Evolutionary conservation across 768 basidiomycete genomes (phyloP).

Genomic region (Pleurotus eryngii): DNA sequence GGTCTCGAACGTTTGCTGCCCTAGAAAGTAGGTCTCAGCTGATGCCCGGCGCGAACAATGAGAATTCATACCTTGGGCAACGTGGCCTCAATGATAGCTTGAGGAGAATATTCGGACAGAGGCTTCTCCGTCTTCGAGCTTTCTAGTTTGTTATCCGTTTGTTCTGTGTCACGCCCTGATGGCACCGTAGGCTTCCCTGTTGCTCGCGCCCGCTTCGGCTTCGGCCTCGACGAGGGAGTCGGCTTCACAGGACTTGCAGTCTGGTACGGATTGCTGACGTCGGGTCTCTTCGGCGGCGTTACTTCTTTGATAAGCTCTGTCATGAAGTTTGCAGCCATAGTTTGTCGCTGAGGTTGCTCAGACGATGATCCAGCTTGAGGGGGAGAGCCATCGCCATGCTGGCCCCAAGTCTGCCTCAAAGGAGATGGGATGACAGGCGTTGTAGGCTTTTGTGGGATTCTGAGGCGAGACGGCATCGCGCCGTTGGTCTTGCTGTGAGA

Average conservation of each 20-base stretch:
- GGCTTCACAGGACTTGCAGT: slow-evolving; percentile 60
- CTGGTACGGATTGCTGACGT: slow-evolving; percentile 78
- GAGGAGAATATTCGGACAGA: slow-evolving; percentile 41
- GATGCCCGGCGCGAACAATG: not conserved
- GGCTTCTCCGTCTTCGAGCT: slow-evolving; percentile 23
- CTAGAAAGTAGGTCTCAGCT: slow-evolving; percentile 31
- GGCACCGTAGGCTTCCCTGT: slow-evolving; percentile 36
- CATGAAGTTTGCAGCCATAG: slow-evolving; percentile 68
- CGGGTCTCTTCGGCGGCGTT: slow-evolving; percentile 60
- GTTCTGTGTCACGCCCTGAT: slow-evolving; percentile 19
- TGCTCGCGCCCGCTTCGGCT: slow-evolving; percentile 38
- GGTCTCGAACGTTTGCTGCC: slow-evolving; percentile 79
- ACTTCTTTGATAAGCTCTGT: slow-evolving; percentile 68
- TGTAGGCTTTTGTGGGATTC: slow-evolving; percentile 42
- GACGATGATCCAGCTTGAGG: slow-evolving; percentile 34
- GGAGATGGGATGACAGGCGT: slow-evolving; percentile 70
- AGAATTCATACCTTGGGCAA: slow-evolving; percentile 56
- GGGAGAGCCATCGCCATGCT: slow-evolving; percentile 29
- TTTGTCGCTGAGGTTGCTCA: slow-evolving; percentile 40
- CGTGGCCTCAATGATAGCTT: slow-evolving; percentile 75
- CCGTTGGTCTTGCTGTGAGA: slow-evolving; percentile 15
- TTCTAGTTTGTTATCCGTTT: slow-evolving; percentile 15
- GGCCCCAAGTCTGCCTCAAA: slow-evolving; percentile 69
- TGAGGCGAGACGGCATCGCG: slow-evolving; percentile 14
- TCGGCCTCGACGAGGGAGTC: slow-evolving; percentile 34